A percentile compares a stretch with the other conserved stretches of the same genome.
phyloP scores from a whole-genome alignment of 768 basidiomycete species.

The Boletales sp. region DNA sequence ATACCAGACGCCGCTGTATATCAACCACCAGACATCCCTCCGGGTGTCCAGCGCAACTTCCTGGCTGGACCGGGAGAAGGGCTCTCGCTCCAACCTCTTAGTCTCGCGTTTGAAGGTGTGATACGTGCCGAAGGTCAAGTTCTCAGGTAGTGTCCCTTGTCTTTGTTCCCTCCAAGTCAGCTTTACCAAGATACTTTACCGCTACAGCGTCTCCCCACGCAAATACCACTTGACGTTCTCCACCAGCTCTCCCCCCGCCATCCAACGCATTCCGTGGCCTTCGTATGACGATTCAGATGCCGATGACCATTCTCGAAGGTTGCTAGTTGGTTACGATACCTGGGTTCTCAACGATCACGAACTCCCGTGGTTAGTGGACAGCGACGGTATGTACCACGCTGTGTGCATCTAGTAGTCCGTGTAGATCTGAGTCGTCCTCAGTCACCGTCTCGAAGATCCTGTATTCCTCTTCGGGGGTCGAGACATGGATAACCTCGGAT shows the following conservation, averaged over 20 bases:
- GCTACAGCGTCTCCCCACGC: slow-evolving; percentile 68
- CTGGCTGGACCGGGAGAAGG: slow-evolving; percentile 81
- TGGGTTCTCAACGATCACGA: slow-evolving; percentile 67
- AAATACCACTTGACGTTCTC: slow-evolving; percentile 69
- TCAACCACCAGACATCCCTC: slow-evolving; percentile 46
- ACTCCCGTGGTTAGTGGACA: slow-evolving; percentile 71
- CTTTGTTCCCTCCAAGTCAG: not conserved
- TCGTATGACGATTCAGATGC: slow-evolving; percentile 40
- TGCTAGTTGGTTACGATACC: slow-evolving; percentile 54
- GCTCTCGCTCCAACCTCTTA: slow-evolving; percentile 61
- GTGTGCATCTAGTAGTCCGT: not conserved
- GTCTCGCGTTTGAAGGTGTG: slow-evolving; percentile 76
- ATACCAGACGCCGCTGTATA: slow-evolving; percentile 54
- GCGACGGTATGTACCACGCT: slow-evolving; percentile 51
- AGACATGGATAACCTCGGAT: slow-evolving; percentile 85
- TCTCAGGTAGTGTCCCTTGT: slow-evolving; percentile 48
- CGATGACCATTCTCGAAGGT: slow-evolving; percentile 31
- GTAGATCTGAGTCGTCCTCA: slow-evolving; percentile 22
- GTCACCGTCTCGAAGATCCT: slow-evolving; percentile 67
- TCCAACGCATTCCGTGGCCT: slow-evolving; percentile 88
- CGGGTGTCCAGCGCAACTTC: slow-evolving; percentile 59
- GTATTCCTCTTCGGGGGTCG: slow-evolving; percentile 56
- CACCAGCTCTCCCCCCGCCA: slow-evolving; percentile 66
- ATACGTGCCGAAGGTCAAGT: slow-evolving; percentile 73
- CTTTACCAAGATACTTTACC: slow-evolving; percentile 1